A percentile compares a stretch with the other conserved stretches of the same genome.
Evolutionary conservation across 495 filamentous ascomycete species (phyloP).

Genomic region (Aspergillus homomorphus): DNA sequence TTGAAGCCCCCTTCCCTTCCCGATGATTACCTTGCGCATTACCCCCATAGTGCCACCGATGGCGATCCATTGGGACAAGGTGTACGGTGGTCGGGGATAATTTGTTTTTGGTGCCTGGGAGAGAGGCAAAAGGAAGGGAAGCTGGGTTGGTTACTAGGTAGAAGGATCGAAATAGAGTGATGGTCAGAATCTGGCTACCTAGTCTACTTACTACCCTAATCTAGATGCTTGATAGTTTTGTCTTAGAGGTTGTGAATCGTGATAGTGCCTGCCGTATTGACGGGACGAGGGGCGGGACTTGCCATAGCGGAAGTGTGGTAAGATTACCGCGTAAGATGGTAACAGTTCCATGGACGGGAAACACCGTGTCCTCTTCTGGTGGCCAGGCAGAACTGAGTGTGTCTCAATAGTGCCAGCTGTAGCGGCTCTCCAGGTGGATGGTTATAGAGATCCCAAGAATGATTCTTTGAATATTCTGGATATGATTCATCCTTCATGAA

Average conservation of each 20-base stretch:
- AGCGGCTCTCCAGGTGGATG: background rate
- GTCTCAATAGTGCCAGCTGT: background rate
- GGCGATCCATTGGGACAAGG: slow-evolving; percentile 23
- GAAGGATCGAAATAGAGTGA: too few relatives aligned
- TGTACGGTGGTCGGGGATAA: slow-evolving; percentile 6
- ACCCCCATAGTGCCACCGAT: slow-evolving; percentile 11
- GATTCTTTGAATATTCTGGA: too few relatives aligned
- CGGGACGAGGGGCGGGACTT: background rate
- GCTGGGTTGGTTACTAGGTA: too few relatives aligned
- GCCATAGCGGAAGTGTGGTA: slow-evolving; percentile 5
- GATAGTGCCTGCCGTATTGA: background rate
- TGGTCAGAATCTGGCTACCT: background rate
- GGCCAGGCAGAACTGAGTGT: slow-evolving; percentile 12
- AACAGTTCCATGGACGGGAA: slow-evolving; percentile 20
- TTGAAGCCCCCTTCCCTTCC: background rate
- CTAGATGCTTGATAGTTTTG: background rate
- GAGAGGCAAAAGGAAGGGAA: slow-evolving; percentile 1
- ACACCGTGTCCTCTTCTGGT: slow-evolving; percentile 47
- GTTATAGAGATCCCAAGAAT: too few relatives aligned
- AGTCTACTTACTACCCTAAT: background rate
- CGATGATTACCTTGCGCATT: slow-evolving; percentile 3
- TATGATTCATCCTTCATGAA: too few relatives aligned
- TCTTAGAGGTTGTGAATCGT: background rate
- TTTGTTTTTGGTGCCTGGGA: slow-evolving; percentile 12
- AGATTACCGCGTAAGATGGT: slow-evolving; percentile 10